Base-by-base conservation (phyloP, 2,329 filamentous ascomycete genomes). In the Stemphylium beticola region DNA sequence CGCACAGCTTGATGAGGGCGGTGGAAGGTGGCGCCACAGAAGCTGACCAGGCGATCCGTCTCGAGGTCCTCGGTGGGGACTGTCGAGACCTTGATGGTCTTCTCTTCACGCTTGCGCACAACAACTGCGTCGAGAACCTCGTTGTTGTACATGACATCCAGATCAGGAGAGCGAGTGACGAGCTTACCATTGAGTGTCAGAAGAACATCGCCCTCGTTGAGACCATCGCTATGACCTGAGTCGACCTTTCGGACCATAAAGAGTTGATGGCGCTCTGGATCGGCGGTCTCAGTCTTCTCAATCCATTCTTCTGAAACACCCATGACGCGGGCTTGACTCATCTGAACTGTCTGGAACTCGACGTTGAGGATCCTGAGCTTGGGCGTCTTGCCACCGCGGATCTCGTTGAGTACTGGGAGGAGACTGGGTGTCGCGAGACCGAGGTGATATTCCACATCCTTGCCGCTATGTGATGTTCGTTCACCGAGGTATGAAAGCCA, bases 401-500 rank as follows among this genome's bases (percentile, higher is more conserved):
- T 92, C 73, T 96, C 87, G 17, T 88, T 85, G 37, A 97, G 83
- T n/a, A 99, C 90, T 0, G 93, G 92, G 1, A 97, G 83, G 10
- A 99, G 81, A 14, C 92, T 92, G 4, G 93, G 92, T 0, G 93
- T 96, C 14, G 91, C 90, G 49, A 98, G 84, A 44, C 95, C 95
- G 5, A 99, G 87, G 71, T 98, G 93, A 69, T 99, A 99, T 76
- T 99, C 95, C 61, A 96, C 91, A 66, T 99, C 95, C 62, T 96
- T 90, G 65, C 91, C 87, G 52, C 85, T 89, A 69, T 87, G 87
- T 0, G 87, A 83, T 5, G 86, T 89, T 31, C 93, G 88, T 77
- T 99, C 95, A 43, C 95, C 95, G 1, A 99, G 86, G 74, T 99
- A 99, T 6, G 93, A 97, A 49, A 99, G 82, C 96, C 96, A 99